A percentile compares a stretch with the other conserved stretches of the same genome.
Conservation (phyloP, 129 eudicot species). For the Smallanthus sonchifolius region DNA sequence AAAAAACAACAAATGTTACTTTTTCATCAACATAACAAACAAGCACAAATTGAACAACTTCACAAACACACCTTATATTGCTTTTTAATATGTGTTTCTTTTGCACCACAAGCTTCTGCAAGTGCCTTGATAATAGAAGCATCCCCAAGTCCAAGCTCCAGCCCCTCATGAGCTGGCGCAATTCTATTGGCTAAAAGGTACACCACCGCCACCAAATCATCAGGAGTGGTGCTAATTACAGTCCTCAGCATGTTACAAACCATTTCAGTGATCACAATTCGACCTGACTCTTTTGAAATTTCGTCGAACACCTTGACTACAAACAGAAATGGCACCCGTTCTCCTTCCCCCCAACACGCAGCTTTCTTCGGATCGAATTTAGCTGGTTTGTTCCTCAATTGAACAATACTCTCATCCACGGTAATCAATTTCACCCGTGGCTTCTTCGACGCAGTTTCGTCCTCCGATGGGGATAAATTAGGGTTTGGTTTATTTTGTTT, state of each 20-base stretch:
- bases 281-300: constrained; percentile 60
- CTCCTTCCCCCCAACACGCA: constrained; percentile 76
- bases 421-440: constrained; percentile 11
- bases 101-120: constrained; percentile 88
- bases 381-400: constrained; percentile 57
- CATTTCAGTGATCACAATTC: constrained; percentile 76
- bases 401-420: constrained; percentile 54
- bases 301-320: constrained; percentile 65
- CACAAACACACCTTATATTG: constrained; percentile 48
- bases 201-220: constrained; percentile 73
- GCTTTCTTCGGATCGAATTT: constrained; percentile 61
- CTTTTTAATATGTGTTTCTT: constrained; percentile 61
- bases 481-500: constrained; percentile 7
- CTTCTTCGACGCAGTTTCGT: constrained; percentile 19
- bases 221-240: constrained; percentile 66
- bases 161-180: constrained; percentile 85
- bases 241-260: constrained; percentile 87
- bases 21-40: background rate
- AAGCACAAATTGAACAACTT: background rate
- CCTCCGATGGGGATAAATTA: background rate
- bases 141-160: constrained; percentile 93
- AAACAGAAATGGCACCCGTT: constrained; percentile 79
- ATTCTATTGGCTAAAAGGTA: constrained; percentile 70
- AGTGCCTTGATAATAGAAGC: constrained; percentile 82
- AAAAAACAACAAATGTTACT: background rate